Evolutionary conservation across 495 filamentous ascomycete species (phyloP).

Genomic region (Neurospora tetrasperma): DNA sequence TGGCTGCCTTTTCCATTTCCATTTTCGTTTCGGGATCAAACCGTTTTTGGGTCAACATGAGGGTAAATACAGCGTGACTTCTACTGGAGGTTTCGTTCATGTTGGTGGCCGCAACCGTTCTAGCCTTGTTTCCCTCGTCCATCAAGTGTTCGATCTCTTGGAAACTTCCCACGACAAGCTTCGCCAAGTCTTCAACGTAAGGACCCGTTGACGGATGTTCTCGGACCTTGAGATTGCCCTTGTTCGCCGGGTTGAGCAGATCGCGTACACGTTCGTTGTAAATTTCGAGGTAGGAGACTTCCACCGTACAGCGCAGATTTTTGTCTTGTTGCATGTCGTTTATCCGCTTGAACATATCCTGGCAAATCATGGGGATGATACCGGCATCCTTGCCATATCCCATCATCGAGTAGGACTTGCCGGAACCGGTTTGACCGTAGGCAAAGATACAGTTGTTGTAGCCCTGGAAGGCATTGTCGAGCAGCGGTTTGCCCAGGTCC

Average conservation of each 20-base stretch:
- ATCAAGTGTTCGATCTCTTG: constrained; percentile 93
- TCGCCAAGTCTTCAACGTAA: constrained; percentile 96
- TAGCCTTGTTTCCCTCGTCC: constrained; percentile 98
- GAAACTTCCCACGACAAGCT: constrained; percentile 94
- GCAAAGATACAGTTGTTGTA: constrained; percentile 99
- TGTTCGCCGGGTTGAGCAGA: constrained; percentile 89
- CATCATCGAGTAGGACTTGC: constrained; percentile 99
- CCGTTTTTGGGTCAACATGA: constrained; percentile 89
- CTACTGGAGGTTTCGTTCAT: constrained; percentile 99
- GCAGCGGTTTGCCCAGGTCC: constrained; percentile 79
- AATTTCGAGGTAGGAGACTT: constrained; percentile 98
- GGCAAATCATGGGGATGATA: constrained; percentile 96
- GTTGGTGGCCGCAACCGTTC: constrained; percentile 97
- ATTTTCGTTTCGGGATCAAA: constrained; percentile 90
- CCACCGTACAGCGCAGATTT: constrained; percentile 78
- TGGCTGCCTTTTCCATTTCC: constrained; percentile 94
- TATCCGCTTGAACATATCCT: constrained; percentile 93
- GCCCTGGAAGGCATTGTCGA: constrained; percentile 97
- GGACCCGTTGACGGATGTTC: constrained; percentile 97
- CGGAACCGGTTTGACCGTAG: constrained; percentile 96
- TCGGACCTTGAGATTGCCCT: constrained; percentile 91
- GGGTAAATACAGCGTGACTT: constrained; percentile 95
- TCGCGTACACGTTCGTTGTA: constrained; percentile 98
- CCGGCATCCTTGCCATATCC: constrained; percentile 93
- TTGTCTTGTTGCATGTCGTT: constrained; percentile 61